Evolutionary conservation across 768 basidiomycete species (phyloP).

Genomic region (Mycena maculata): DNA sequence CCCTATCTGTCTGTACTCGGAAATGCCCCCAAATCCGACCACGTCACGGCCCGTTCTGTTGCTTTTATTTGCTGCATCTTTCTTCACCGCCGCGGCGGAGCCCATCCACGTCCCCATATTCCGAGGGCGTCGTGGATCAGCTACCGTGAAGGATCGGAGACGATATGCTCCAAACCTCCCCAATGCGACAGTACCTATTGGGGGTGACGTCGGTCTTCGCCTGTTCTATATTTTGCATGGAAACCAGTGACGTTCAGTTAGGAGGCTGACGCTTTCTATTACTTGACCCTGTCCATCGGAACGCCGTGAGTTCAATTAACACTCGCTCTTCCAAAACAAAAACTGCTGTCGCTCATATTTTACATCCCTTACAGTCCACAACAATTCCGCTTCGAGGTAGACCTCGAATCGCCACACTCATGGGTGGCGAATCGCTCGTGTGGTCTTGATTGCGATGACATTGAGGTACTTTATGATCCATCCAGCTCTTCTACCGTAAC

Average conservation of each 20-base stretch:
- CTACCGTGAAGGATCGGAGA: constrained; percentile 10
- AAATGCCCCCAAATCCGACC: constrained; percentile 1
- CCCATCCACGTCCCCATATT: constrained; percentile 13
- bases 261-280: background rate
- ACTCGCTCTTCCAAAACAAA: background rate
- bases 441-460: background rate
- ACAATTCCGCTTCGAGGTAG: background rate
- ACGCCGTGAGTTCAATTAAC: constrained; percentile 10
- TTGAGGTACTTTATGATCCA: background rate
- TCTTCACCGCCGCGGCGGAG: constrained; percentile 18
- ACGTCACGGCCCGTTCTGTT: constrained; percentile 6
- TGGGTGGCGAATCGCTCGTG: constrained; percentile 13
- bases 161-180: constrained; percentile 15
- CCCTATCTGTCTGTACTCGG: background rate
- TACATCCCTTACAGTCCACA: background rate
- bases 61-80: constrained; percentile 9
- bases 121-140: constrained; percentile 13
- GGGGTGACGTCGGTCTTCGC: constrained; percentile 1
- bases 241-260: constrained; percentile 8
- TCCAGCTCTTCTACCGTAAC: constrained; percentile 11
- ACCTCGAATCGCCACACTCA: background rate
- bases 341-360: constrained; percentile 5
- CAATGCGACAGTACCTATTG: constrained; percentile 12
- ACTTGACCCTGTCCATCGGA: constrained; percentile 11
- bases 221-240: constrained; percentile 4